These are phyloP conservation scores for Plantago lanceolata DNA, from an alignment of 305 asterid genomes.

Conservation along the genomic window DNA sequence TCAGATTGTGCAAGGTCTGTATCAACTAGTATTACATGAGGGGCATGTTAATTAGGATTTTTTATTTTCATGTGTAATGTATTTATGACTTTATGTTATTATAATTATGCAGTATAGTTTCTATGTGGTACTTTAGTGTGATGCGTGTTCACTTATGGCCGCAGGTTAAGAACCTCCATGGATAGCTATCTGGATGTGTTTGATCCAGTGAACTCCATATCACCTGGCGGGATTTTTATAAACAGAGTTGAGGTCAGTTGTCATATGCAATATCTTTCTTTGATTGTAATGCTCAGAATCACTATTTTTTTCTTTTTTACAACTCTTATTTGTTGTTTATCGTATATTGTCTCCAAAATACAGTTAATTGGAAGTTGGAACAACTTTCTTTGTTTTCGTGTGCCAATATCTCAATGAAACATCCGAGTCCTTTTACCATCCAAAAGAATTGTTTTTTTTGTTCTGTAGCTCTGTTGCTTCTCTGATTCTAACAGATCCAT, in stretches of 20 bases:
- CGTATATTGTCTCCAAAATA: constrained; percentile 1
- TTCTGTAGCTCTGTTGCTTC: constrained; percentile 13
- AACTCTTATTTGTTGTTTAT: not conserved
- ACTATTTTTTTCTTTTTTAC: not conserved
- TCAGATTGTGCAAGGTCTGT: constrained; percentile 80
- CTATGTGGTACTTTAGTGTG: too few relatives aligned
- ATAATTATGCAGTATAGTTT: too few relatives aligned
- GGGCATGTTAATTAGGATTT: too few relatives aligned
- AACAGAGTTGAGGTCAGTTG: constrained; percentile 69
- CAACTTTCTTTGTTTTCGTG: not conserved
- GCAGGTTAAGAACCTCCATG: constrained; percentile 90
- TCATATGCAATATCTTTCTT: not conserved
- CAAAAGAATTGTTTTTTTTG: constrained; percentile 1
- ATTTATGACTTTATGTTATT: too few relatives aligned
- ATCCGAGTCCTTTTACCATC: not conserved
- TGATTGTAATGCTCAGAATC: constrained; percentile 1
- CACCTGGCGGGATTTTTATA: constrained; percentile 76
- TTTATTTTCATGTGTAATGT: too few relatives aligned
- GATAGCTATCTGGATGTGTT: constrained; percentile 68
- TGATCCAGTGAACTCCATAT: constrained; percentile 64
- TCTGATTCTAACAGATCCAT: constrained; percentile 19
- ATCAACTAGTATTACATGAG: not conserved
- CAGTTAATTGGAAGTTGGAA: not conserved
- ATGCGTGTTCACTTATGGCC: constrained; percentile 27
- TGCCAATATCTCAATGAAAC: not conserved